Conservation (phyloP, 2,329 filamentous ascomycete species). For the Trichocomaceae sp. region DNA sequence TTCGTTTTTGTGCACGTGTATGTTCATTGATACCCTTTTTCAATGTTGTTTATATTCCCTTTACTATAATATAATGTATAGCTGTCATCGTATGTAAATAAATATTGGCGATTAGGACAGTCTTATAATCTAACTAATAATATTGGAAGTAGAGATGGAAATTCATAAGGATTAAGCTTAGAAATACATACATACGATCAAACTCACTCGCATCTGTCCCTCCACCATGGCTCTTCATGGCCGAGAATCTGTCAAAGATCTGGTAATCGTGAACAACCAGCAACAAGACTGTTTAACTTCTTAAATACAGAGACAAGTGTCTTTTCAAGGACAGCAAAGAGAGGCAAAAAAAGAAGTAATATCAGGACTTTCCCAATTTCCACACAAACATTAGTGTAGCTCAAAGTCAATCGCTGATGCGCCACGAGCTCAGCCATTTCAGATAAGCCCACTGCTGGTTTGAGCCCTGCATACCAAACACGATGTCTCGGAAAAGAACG, state of each 20-base stretch:
- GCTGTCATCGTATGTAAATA: neutral
- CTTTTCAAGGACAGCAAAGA: neutral
- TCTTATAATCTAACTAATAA: neutral
- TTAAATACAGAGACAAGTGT: neutral
- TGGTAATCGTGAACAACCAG: neutral
- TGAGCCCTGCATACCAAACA: constrained; percentile 87
- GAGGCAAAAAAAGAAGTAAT: neutral
- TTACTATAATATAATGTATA: neutral
- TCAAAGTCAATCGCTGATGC: constrained; percentile 57
- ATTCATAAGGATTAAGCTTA: neutral
- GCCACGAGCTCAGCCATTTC: constrained; percentile 89
- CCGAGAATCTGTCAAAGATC: neutral
- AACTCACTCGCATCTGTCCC: neutral
- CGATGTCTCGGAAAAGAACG: constrained; percentile 84
- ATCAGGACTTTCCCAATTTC: neutral
- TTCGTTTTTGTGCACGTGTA: neutral
- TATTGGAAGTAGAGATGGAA: neutral
- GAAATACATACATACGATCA: neutral
- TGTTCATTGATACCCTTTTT: neutral
- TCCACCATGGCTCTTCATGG: neutral
- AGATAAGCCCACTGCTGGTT: constrained; percentile 82
- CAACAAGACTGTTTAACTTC: neutral
- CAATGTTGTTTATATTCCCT: neutral
- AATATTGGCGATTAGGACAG: neutral
- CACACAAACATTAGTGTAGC: neutral